These are phyloP conservation scores for Ophiostoma piceae DNA, from an alignment of 2,329 filamentous ascomycete species.

Conservation along the genomic window DNA sequence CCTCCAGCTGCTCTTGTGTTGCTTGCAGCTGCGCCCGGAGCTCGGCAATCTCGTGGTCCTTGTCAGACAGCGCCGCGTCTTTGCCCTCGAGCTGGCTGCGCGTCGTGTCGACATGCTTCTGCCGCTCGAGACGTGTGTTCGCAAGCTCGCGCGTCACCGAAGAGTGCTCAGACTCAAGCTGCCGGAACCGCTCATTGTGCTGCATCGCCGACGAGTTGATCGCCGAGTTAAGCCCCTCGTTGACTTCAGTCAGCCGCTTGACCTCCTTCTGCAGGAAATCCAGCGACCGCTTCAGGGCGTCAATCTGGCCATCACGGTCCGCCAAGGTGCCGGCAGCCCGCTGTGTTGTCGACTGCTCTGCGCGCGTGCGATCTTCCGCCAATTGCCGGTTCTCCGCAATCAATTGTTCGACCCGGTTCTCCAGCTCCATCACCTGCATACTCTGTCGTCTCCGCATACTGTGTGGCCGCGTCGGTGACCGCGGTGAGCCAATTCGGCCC, in stretches of 20 bases:
- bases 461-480: constrained; percentile 87
- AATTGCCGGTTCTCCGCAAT: constrained; percentile 78
- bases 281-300: constrained; percentile 70
- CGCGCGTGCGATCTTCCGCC: constrained; percentile 62
- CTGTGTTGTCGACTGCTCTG: constrained; percentile 56
- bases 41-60: constrained; percentile 75
- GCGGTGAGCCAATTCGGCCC: constrained; percentile 76
- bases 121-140: constrained; percentile 58
- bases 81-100: not conserved
- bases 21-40: constrained; percentile 72
- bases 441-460: constrained; percentile 96
- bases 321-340: constrained; percentile 65
- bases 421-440: constrained; percentile 93
- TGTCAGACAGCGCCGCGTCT: constrained; percentile 43
- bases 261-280: constrained; percentile 79
- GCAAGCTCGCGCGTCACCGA: constrained; percentile 64
- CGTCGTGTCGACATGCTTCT: constrained; percentile 34
- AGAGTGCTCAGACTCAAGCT: constrained; percentile 62
- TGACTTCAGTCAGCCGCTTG: constrained; percentile 71
- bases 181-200: constrained; percentile 64
- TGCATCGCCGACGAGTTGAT: constrained; percentile 72
- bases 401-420: constrained; percentile 77
- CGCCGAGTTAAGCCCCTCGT: constrained; percentile 70
- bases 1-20: constrained; percentile 50
- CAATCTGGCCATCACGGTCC: constrained; percentile 83